Evolutionary conservation across 2,329 filamentous ascomycete genomes (phyloP).

Genomic region (Penicillium sp.): DNA sequence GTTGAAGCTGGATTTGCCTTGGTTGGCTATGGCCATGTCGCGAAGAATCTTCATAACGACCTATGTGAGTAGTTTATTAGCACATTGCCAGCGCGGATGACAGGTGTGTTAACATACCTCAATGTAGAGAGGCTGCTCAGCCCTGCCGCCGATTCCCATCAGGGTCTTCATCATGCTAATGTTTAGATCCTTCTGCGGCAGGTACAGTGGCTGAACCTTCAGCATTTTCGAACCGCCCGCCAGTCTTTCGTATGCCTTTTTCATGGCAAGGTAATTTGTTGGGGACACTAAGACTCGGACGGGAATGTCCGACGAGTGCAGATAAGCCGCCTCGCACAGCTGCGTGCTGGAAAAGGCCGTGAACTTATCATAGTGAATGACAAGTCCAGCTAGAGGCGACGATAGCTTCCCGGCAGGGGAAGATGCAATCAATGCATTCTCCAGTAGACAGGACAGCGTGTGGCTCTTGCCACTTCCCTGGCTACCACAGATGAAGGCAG

Average conservation of each 20-base stretch:
- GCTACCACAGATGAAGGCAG: conserved; percentile 61
- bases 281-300: conserved; percentile 54
- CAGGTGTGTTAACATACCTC: conserved; percentile 27
- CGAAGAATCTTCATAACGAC: conserved; percentile 51
- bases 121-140: conserved; percentile 52
- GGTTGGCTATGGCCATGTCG: conserved; percentile 47
- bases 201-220: conserved; percentile 45
- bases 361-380: conserved; percentile 57
- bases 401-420: conserved; percentile 44
- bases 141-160: conserved; percentile 51
- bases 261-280: conserved; percentile 46
- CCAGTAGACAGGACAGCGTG: conserved; percentile 58
- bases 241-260: conserved; percentile 42
- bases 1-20: conserved; percentile 40
- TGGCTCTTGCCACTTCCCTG: conserved; percentile 64
- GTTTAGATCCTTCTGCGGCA: conserved; percentile 51
- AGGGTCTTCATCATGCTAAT: conserved; percentile 54
- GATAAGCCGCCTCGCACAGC: conserved; percentile 56
- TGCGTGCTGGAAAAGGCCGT: conserved; percentile 36
- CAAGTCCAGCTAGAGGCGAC: conserved; percentile 51
- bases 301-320: conserved; percentile 49
- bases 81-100: background rate
- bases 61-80: conserved; percentile 22
- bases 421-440: conserved; percentile 36
- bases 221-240: conserved; percentile 28